Conservation (phyloP, 2,329 filamentous ascomycete species). For the Scedosporium dehoogii region DNA sequence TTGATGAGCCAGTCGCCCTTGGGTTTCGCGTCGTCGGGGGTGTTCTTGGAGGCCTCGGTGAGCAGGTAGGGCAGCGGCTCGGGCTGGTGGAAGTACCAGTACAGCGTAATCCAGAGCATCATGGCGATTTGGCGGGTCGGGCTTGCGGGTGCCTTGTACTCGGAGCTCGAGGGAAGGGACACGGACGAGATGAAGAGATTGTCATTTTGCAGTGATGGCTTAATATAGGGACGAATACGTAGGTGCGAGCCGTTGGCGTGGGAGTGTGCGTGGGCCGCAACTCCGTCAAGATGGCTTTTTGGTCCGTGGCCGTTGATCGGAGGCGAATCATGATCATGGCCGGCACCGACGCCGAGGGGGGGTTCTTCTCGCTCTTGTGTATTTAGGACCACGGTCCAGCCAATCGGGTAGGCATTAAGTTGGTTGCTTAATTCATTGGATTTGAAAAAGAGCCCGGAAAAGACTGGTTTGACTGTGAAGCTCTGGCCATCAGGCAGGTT, state of each 20-base stretch:
- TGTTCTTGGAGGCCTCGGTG: constrained; percentile 52
- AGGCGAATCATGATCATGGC: neutral
- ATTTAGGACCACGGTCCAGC: constrained; percentile 84
- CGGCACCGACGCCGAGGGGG: neutral
- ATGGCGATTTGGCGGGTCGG: constrained; percentile 85
- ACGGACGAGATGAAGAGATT: constrained; percentile 87
- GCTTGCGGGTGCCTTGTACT: constrained; percentile 71
- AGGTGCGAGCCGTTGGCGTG: constrained; percentile 16
- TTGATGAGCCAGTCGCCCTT: constrained; percentile 79
- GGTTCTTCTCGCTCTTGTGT: constrained; percentile 38
- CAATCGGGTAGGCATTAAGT: constrained; percentile 65
- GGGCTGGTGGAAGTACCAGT: constrained; percentile 94
- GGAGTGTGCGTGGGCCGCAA: constrained; percentile 13
- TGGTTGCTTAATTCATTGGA: constrained; percentile 62
- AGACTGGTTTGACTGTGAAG: constrained; percentile 73
- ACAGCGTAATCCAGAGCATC: constrained; percentile 92
- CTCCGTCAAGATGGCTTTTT: constrained; percentile 10
- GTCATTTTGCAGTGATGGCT: constrained; percentile 69
- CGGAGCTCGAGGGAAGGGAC: constrained; percentile 68
- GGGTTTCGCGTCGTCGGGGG: constrained; percentile 61
- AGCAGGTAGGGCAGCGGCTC: constrained; percentile 56
- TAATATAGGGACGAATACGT: constrained; percentile 40
- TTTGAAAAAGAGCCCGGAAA: constrained; percentile 88
- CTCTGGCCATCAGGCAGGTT: constrained; percentile 82
- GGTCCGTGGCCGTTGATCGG: constrained; percentile 5